Percentiles rank a stretch among this genome's conserved stretches.
Evolutionary conservation across 768 basidiomycete genomes (phyloP).

Genomic region (Bullera alba): DNA sequence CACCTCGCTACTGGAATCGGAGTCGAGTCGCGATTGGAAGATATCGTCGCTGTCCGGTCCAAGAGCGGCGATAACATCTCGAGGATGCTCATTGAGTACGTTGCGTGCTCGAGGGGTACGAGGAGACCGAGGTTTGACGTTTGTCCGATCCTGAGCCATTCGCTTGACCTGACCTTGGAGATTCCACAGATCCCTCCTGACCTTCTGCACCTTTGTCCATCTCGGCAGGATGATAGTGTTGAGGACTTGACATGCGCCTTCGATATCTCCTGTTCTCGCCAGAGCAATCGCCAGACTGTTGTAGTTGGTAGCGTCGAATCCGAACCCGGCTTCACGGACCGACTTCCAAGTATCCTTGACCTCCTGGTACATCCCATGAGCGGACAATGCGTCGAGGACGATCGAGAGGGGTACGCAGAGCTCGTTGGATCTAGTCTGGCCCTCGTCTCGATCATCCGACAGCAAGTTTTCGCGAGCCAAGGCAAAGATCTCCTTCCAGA

Average conservation of each 20-base stretch:
- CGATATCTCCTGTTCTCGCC: slow-evolving; percentile 70
- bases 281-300: slow-evolving; percentile 72
- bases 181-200: slow-evolving; percentile 5
- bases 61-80: not conserved
- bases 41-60: not conserved
- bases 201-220: slow-evolving; percentile 14
- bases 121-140: not conserved
- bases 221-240: slow-evolving; percentile 64
- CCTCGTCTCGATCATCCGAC: not conserved
- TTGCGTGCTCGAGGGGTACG: not conserved
- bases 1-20: too few relatives aligned
- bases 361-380: slow-evolving; percentile 56
- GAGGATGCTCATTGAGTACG: not conserved
- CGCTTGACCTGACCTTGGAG: not conserved
- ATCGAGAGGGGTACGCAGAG: slow-evolving; percentile 73
- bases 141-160: slow-evolving; percentile 1
- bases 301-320: slow-evolving; percentile 85
- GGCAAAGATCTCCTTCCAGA: slow-evolving; percentile 63
- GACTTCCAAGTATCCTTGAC: slow-evolving; percentile 63
- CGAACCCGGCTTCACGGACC: slow-evolving; percentile 59
- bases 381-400: slow-evolving; percentile 67
- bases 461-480: slow-evolving; percentile 48
- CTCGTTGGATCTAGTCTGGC: slow-evolving; percentile 46
- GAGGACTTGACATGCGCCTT: slow-evolving; percentile 73
- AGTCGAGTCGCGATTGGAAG: not conserved